Evolutionary conservation across 495 filamentous ascomycete species (phyloP).

Genomic region (Gamarada debralockiae): DNA sequence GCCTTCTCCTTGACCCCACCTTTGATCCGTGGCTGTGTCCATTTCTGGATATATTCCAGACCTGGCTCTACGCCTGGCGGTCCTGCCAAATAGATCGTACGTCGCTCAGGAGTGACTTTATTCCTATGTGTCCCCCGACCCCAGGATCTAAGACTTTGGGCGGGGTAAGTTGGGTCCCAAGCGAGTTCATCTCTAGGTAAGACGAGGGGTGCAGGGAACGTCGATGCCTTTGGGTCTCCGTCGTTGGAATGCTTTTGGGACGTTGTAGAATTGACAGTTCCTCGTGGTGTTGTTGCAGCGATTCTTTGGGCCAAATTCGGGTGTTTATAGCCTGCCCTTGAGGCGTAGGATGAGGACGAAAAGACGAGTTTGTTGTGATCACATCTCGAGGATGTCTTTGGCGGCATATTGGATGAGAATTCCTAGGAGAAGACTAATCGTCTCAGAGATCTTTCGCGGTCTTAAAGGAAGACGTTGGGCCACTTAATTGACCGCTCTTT

Average conservation of each 20-base stretch:
- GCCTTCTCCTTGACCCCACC: background rate
- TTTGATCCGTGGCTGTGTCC: constrained; percentile 28
- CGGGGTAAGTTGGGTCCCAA: constrained; percentile 46
- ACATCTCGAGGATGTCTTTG: background rate
- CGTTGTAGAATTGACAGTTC: background rate
- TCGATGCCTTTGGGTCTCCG: constrained; percentile 1
- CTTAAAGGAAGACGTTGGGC: too few relatives aligned
- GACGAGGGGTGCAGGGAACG: constrained; percentile 58
- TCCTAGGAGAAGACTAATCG: too few relatives aligned
- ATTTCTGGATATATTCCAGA: constrained; percentile 34
- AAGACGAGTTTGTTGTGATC: background rate
- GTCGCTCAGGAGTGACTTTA: constrained; percentile 39
- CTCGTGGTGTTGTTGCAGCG: constrained; percentile 10
- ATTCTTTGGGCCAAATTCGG: background rate
- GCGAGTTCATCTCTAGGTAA: constrained; percentile 58
- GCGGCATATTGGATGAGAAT: background rate
- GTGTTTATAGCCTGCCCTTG: constrained; percentile 2
- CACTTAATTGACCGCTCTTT: too few relatives aligned
- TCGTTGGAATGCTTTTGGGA: background rate
- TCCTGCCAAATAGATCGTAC: constrained; percentile 51
- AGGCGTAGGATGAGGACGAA: background rate
- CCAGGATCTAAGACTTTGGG: constrained; percentile 58
- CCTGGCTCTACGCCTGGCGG: constrained; percentile 34
- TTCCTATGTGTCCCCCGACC: constrained; percentile 47
- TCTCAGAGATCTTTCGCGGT: too few relatives aligned